Conservation (phyloP, 2,329 filamentous ascomycete genomes). For the Diaporthe aspalathi region DNA sequence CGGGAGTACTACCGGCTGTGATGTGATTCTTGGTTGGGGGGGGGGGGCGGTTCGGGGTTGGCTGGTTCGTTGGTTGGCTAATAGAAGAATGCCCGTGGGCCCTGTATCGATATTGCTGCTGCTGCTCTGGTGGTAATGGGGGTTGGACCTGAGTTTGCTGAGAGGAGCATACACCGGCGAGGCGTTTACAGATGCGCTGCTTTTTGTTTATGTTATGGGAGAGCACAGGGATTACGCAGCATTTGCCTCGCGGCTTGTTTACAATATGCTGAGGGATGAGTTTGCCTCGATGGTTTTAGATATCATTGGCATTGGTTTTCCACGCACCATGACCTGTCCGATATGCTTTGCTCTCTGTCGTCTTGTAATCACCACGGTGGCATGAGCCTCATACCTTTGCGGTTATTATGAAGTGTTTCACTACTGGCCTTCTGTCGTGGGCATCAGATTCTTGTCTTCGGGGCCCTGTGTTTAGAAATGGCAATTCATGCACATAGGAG, state of each 20-base stretch:
- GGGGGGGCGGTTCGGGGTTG: too few species aligned
- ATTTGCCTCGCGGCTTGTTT: conserved; percentile 26
- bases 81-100: conserved; percentile 11
- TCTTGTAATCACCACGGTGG: background rate
- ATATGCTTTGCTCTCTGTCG: background rate
- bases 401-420: background rate
- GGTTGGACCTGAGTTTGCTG: background rate
- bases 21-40: too few species aligned
- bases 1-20: conserved; percentile 28
- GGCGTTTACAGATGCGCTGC: conserved; percentile 25
- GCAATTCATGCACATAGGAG: background rate
- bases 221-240: background rate
- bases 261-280: background rate
- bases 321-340: background rate
- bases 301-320: conserved; percentile 11
- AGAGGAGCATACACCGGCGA: conserved; percentile 2
- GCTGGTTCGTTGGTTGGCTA: background rate
- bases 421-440: background rate
- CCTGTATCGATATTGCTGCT: conserved; percentile 13
- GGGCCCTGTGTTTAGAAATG: background rate
- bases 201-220: background rate
- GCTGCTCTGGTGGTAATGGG: background rate
- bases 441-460: background rate
- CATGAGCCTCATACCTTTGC: background rate
- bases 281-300: background rate